Base-by-base conservation (phyloP, 371 early-diverging fungal genomes). In the Mortierella sp. region DNA sequence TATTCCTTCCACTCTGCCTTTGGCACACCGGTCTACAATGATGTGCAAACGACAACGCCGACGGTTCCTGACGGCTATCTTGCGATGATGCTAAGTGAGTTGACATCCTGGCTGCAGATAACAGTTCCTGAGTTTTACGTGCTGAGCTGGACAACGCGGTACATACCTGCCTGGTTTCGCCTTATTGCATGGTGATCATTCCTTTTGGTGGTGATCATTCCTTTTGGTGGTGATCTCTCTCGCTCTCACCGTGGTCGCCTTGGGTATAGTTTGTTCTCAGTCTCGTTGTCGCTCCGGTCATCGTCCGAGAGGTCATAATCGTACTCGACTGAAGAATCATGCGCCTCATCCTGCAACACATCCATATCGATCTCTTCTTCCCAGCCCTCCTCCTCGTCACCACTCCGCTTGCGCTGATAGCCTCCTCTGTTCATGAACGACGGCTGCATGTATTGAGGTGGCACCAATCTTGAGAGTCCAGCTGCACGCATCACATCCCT, bases 321-420 rank as follows among this genome's bases (percentile, higher is more conserved):
- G 24, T 86, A 86, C 55, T 86, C 87, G 24, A 86, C 87, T 55
- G 87, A 86, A 27, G 87, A 86, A 35, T 86, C 87, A 18, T 86
- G 82, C 0, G 80, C 83, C 32, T 86, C 87, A 10, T 86, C 87
- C 18, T 51, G 75, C 41, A 86, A 55, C 0, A 80, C 78, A 75
- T 86, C 79, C 87, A 82, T 79, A 32, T 79, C 80, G 51, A 84
- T 81, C 32, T 84, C 85, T 21, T 81, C 85, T 14, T 77, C 83
- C 68, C 71, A 77, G 16, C 49, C 60, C 27, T 81, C 85, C 46
- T 84, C 85, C 18, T 79, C 85, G 38, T 80, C 80, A 5, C 48
- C 75, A 43, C 32, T 63, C 2, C 82, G 81, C 18, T 79, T 81
- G 21, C 82, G 75, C 54, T 71, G 76, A 44, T 84, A 81, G 74